Base-by-base conservation (phyloP, 495 filamentous ascomycete species). In the Podospora conica region DNA sequence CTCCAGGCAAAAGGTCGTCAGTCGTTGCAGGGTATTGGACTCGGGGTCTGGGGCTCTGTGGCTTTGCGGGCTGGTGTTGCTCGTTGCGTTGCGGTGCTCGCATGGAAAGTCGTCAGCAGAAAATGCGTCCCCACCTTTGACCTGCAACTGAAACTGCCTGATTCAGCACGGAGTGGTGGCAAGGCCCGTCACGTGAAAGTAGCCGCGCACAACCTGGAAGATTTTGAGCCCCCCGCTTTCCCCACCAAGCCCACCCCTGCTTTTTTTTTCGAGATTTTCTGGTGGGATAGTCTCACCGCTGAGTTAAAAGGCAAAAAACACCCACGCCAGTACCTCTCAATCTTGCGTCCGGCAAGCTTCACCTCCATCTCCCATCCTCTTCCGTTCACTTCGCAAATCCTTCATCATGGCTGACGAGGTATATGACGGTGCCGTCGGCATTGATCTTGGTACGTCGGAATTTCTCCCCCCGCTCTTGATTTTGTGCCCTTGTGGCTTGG, bases 401-500 rank as follows among this genome's bases (percentile, higher is more conserved):
- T 53, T 70, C 72, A 71, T 61, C 59, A 76, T 97, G 93, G 88
- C 91, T 77, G 91, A 96, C 81, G 93, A 96, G 88, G 90, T 94
- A 71, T 98, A 97, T 83, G 95, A 97, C 74, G 95, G 95, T 85
- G 95, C 95, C 85, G 93, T 98, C 83, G 95, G 95, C 86, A 98
- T 98, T 81, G 95, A 98, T 88, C 87, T 98, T 79, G 95, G 95
- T 97, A 86, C 70, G 87, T 80, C 68, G 64, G 29, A 33, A 23
- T 20, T 48, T 23, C 27, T 5, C 21, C 1, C n/a, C 12, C 12
- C 12, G 18, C 63, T 27, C 53, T 9, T 4, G 27, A 33, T 33
- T 24, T 8, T 58, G 31, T 9, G 21, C 18, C 3, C 27, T 23
- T 24, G 63, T 55, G 54, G 55, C 55, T 58, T 58, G 48, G 61